Percentiles rank a stretch among this genome's conserved stretches.
These are phyloP conservation scores for Corinectria fuckeliana DNA, from an alignment of 2,329 filamentous ascomycete species.

Conservation along the genomic window DNA sequence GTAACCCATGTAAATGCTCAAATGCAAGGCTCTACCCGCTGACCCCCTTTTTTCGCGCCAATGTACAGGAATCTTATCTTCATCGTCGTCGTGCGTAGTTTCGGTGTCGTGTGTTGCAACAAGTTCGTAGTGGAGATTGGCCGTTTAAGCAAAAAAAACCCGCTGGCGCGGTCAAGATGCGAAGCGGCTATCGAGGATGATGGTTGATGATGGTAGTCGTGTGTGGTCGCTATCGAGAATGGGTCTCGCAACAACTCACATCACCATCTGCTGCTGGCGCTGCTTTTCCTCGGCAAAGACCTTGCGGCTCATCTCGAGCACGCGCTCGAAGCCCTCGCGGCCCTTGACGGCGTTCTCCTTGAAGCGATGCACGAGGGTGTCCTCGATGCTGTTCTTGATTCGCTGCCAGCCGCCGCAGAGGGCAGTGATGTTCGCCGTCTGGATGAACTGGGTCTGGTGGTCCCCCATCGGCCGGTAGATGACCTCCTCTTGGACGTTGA, in stretches of 20 bases:
- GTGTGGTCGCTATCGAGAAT: constrained; percentile 4
- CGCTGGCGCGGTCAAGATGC: background rate
- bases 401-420: constrained; percentile 97
- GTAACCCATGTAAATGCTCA: constrained; percentile 35
- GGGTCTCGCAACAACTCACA: constrained; percentile 21
- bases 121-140: constrained; percentile 35
- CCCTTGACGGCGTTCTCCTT: constrained; percentile 90
- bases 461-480: constrained; percentile 71
- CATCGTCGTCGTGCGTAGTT: constrained; percentile 27
- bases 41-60: constrained; percentile 28
- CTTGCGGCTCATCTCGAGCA: constrained; percentile 89
- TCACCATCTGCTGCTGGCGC: constrained; percentile 45
- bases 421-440: constrained; percentile 91
- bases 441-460: constrained; percentile 78
- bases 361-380: constrained; percentile 87
- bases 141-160: constrained; percentile 17
- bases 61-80: constrained; percentile 31
- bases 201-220: constrained; percentile 7
- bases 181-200: constrained; percentile 11
- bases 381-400: constrained; percentile 95
- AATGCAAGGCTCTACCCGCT: constrained; percentile 22
- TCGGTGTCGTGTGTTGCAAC: constrained; percentile 24
- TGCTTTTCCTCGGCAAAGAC: constrained; percentile 91
- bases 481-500: constrained; percentile 93
- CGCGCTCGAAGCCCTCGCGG: constrained; percentile 92